Base-by-base conservation (phyloP, 202 grass and related monocot genomes). In the Schoenoplectus tabernaemontani region DNA sequence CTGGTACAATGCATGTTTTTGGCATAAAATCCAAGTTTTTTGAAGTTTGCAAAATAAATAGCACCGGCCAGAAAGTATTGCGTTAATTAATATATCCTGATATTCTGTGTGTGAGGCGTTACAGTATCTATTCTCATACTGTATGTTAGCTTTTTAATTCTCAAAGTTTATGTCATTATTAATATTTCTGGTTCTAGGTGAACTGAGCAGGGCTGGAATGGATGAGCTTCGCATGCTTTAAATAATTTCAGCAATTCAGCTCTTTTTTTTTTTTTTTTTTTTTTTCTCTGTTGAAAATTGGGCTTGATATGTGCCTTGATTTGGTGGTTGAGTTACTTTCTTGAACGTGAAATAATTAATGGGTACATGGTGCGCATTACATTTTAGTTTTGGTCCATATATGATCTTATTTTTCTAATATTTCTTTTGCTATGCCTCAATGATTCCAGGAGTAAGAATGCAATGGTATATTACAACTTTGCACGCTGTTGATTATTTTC, bases 311-410 rank as follows among this genome's bases (percentile, higher is more conserved):
- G 47, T 82, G 64, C 65, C 33, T 74, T 51, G 13, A 59, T 73
- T 82, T 63, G 41, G 77, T 59, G 50, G 6, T 36, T 50, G 23
- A 63, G 57, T 63, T 79, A 19, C 58, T 80, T 80, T 65, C 36
- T n/a, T 80, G 23, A 80, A 80, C 41, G 23, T 39, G 59, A 80
- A 74, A 80, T 80, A 80, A 80, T 80, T 64, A 47, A 63, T 79
- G 76, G 57, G 22, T 80, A 48, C 54, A 34, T 33, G 20, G 59
- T 47, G 39, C 59, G 51, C 38, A 80, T 80, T 78, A 43, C 38
- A 41, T 80, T 59, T 80, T 19, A 47, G 58, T 50, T 80, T 64
- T n/a, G 59, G 47, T 78, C 41, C 77, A 61, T 79, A 30, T 64
- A 64, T 64, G 20, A 64, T 50, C 34, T 6, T 33, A 17, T 10